Base-by-base conservation (phyloP, 208 protist genomes). In the Crithidia fasciculata region DNA sequence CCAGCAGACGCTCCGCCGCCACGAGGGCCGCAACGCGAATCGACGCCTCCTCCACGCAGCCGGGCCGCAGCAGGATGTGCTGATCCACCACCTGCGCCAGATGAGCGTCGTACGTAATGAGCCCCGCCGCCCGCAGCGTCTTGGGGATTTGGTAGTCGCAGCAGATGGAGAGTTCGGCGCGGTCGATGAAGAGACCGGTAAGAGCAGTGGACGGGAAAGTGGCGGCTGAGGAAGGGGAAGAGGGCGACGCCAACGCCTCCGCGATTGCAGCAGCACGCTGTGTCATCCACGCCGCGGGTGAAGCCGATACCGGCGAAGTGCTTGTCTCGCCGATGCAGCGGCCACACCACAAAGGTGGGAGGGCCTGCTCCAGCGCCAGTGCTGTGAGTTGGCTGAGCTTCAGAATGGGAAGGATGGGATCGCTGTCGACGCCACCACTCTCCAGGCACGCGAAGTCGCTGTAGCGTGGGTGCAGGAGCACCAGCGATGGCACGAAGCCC, bases 121-220 rank as follows among this genome's bases (percentile, higher is more conserved):
- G 60, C 1, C 87, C 91, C 18, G 84, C 82, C 12, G 78, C 79
- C 0, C 88, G 89, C 62, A 96, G 77, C 7, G 86, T 79, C 65
- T 88, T 94, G 49, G 91, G 91, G 39, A 96, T 91, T 71, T 96
- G 91, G 64, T 96, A 96, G 67, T 96, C 91, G 54, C 88, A 94
- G 85, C 91, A 96, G 52, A 96, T 76, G 43, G 84, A 88, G 2
- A 96, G 77, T 53, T 80, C 57, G 12, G 78, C 57, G 37, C 44
- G 43, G 58, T 96, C 91, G 5, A 10, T 53, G 56, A 96, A 96
- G 10, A 89, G 58, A 5, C 68, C 61, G 7, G 41, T 47, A 12
- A 2, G 18, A 28, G 28, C 28, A 28, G 28, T 2, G 28, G 28
- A 28, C 28, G 28, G 28, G 28, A 28, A 28, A 28, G 0, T 28